A percentile compares a stretch with the other conserved stretches of the same genome.
Conservation (phyloP, 73 alveolate genomes). For the Tetrahymena borealis region DNA sequence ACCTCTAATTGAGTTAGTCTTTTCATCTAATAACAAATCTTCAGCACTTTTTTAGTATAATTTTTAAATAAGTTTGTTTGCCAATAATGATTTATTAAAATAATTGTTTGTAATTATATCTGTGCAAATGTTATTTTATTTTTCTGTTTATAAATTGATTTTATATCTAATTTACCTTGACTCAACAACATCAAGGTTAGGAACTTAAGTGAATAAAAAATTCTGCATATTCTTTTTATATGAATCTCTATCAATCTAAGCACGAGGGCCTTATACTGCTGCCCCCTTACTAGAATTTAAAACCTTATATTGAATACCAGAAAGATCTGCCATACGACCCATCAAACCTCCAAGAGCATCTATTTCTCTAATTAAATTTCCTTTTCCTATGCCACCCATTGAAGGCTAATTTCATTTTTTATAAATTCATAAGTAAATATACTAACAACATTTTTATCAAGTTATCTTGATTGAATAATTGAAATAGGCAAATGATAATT, state of each 20-base stretch:
- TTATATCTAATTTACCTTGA: not conserved
- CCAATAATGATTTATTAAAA: constrained; percentile 26
- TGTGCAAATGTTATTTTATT: too few species aligned
- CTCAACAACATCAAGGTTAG: constrained; percentile 31
- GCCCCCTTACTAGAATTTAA: constrained; percentile 56
- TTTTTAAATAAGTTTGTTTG: too few species aligned
- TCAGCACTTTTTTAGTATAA: not conserved
- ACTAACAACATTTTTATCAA: too few species aligned
- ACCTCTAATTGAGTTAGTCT: not conserved
- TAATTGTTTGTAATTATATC: too few species aligned
- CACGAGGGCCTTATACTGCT: constrained; percentile 69
- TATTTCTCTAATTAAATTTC: constrained; percentile 56
- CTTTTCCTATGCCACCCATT: constrained; percentile 65
- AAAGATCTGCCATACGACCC: constrained; percentile 46
- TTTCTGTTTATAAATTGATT: not conserved
- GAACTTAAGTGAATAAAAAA: not conserved
- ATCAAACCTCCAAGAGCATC: constrained; percentile 71
- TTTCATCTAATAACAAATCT: not conserved
- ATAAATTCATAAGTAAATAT: not conserved
- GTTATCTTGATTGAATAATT: not conserved
- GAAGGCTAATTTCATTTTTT: constrained; percentile 15
- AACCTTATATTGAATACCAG: constrained; percentile 62
- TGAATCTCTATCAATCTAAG: constrained; percentile 61
- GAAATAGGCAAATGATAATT: not conserved
- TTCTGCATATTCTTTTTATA: constrained; percentile 43